Evolutionary conservation across 2,329 filamentous ascomycete species (phyloP).

Genomic region (Ophiostoma montium): DNA sequence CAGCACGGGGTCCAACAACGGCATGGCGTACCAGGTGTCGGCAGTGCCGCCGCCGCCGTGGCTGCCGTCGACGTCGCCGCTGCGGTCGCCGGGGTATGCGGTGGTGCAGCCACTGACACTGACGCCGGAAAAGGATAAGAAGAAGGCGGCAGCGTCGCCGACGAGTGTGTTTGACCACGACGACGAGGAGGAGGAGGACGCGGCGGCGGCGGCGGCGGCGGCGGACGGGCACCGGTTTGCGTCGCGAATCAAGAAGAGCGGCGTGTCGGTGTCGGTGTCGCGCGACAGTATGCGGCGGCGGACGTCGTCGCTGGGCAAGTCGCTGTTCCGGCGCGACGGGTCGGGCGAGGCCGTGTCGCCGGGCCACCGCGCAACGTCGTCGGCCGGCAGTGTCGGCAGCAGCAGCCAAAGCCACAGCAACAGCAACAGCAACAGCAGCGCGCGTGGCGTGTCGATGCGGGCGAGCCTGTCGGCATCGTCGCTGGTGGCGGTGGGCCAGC

Average conservation of each 20-base stretch:
- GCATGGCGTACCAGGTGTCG: slow-evolving; percentile 3
- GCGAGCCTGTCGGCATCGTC: slow-evolving; percentile 5
- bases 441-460: background rate
- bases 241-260: slow-evolving; percentile 3
- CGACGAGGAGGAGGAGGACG: too few species aligned
- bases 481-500: slow-evolving; percentile 6
- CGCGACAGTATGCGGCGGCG: slow-evolving; percentile 4
- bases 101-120: too few species aligned
- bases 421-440: background rate
- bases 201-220: too few species aligned
- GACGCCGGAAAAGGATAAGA: background rate
- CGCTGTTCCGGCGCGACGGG: slow-evolving; percentile 1
- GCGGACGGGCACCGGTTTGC: background rate
- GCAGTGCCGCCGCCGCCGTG: background rate
- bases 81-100: background rate
- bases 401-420: background rate
- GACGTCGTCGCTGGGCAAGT: slow-evolving; percentile 3
- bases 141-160: background rate
- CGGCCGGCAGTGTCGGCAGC: background rate
- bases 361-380: background rate
- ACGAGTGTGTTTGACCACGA: slow-evolving; percentile 14
- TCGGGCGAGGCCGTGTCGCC: background rate
- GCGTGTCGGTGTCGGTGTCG: background rate
- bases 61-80: background rate
- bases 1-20: slow-evolving; percentile 1